Conservation (phyloP, 805 yeast species). For the Starmerella vaccinii region DNA sequence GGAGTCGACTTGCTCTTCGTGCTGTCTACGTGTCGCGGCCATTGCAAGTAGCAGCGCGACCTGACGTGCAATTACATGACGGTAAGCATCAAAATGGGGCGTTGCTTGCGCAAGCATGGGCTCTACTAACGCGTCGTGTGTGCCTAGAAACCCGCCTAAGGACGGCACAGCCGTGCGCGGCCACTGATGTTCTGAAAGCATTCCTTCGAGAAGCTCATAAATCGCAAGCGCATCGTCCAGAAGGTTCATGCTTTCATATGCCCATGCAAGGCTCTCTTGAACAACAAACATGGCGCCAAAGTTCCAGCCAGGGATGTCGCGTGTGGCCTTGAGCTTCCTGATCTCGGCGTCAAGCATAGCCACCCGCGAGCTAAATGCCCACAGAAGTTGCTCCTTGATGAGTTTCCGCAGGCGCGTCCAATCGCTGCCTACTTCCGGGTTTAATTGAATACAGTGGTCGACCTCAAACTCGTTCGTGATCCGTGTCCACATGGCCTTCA, state of each 20-base stretch:
- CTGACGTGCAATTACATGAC: constrained; percentile 33
- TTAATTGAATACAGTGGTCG: constrained; percentile 25
- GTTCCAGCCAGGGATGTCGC: constrained; percentile 37
- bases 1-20: constrained; percentile 16
- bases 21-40: constrained; percentile 24
- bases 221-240: constrained; percentile 49
- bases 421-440: constrained; percentile 18
- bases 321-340: constrained; percentile 32
- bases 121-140: constrained; percentile 25
- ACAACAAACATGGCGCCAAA: constrained; percentile 37
- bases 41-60: constrained; percentile 29
- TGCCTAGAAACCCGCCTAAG: constrained; percentile 11
- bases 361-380: constrained; percentile 45
- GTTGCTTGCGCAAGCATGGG: constrained; percentile 32
- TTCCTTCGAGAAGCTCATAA: constrained; percentile 39
- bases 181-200: constrained; percentile 25
- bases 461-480: constrained; percentile 28
- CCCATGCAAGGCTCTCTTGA: constrained; percentile 43
- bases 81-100: constrained; percentile 33
- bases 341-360: constrained; percentile 35
- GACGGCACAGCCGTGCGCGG: constrained; percentile 16
- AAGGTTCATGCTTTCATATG: constrained; percentile 46
- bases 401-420: constrained; percentile 41
- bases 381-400: constrained; percentile 42
- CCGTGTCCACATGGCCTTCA: constrained; percentile 23